Evolutionary conservation across 805 yeast genomes (phyloP).

Genomic region (Candida ortonii): DNA sequence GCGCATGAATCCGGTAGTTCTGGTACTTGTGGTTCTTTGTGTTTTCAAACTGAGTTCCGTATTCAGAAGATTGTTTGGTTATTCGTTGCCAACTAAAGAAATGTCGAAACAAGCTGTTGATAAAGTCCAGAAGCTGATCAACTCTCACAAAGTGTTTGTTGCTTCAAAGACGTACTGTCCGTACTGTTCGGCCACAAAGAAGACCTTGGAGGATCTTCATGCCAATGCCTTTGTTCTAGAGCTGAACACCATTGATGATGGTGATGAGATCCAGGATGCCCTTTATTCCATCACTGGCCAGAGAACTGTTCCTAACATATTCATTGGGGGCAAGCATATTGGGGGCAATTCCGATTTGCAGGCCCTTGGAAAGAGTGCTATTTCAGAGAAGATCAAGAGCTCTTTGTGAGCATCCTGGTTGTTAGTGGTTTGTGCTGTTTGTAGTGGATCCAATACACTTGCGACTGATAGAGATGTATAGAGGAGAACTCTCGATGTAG

Average conservation of each 20-base stretch:
- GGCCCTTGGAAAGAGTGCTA: conserved; percentile 44
- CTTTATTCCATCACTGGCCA: conserved; percentile 78
- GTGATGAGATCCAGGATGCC: conserved; percentile 78
- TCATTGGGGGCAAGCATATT: conserved; percentile 85
- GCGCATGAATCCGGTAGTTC: conserved; percentile 1
- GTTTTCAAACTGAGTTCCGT: conserved; percentile 30
- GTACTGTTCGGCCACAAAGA: conserved; percentile 52
- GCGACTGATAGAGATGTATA: too few relatives aligned
- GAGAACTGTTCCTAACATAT: conserved; percentile 89
- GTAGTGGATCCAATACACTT: too few relatives aligned
- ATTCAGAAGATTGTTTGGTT: conserved; percentile 26
- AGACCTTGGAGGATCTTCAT: conserved; percentile 35
- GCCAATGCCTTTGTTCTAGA: conserved; percentile 54
- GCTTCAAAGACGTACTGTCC: conserved; percentile 83
- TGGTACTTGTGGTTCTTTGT: conserved; percentile 6
- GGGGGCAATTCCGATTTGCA: conserved; percentile 95
- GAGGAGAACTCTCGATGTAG: too few relatives aligned
- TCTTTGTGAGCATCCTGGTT: too few relatives aligned
- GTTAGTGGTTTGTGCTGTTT: too few relatives aligned
- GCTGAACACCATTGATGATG: conserved; percentile 58
- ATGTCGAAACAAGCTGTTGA: conserved; percentile 56
- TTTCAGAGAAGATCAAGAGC: conserved; percentile 14
- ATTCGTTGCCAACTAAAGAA: conserved; percentile 38
- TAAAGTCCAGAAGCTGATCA: conserved; percentile 63
- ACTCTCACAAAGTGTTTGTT: conserved; percentile 64